Evolutionary conservation across 2,329 filamentous ascomycete species (phyloP).

Genomic region (Colletotrichum sp.): DNA sequence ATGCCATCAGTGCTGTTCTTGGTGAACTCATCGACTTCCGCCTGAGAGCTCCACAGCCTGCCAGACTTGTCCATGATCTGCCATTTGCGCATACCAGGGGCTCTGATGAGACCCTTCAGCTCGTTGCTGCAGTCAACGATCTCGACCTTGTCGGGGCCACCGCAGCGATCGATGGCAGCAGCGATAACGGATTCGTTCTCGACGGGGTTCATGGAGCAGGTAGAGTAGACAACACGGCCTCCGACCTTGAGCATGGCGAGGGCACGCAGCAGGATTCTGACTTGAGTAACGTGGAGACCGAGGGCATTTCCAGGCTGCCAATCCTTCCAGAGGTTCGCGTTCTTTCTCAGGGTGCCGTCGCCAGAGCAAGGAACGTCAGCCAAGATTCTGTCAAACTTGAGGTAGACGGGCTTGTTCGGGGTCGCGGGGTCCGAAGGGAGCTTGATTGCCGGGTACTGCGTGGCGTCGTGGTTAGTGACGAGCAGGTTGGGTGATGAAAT

Average conservation of each 20-base stretch:
- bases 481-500: conserved; percentile 95
- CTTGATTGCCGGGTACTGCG: conserved; percentile 90
- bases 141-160: conserved; percentile 79
- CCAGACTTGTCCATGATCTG: conserved; percentile 88
- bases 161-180: conserved; percentile 87
- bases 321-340: conserved; percentile 91
- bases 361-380: conserved; percentile 97
- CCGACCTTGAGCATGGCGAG: conserved; percentile 96
- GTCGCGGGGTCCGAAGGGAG: conserved; percentile 67
- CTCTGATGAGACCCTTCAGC: conserved; percentile 78
- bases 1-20: conserved; percentile 63
- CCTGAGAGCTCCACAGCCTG: conserved; percentile 80
- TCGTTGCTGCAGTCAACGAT: conserved; percentile 84
- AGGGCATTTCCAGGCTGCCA: conserved; percentile 90
- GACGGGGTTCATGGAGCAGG: conserved; percentile 97
- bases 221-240: conserved; percentile 95
- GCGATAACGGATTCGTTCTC: conserved; percentile 95
- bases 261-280: conserved; percentile 87
- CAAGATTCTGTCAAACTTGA: conserved; percentile 96
- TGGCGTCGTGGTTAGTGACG: conserved; percentile 97
- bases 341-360: conserved; percentile 93
- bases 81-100: conserved; percentile 81
- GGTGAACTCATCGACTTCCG: conserved; percentile 76
- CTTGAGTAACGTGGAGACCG: conserved; percentile 85
- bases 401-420: conserved; percentile 68